Conservation (phyloP, 2,329 filamentous ascomycete species). For the Acrocalymma vagum region DNA sequence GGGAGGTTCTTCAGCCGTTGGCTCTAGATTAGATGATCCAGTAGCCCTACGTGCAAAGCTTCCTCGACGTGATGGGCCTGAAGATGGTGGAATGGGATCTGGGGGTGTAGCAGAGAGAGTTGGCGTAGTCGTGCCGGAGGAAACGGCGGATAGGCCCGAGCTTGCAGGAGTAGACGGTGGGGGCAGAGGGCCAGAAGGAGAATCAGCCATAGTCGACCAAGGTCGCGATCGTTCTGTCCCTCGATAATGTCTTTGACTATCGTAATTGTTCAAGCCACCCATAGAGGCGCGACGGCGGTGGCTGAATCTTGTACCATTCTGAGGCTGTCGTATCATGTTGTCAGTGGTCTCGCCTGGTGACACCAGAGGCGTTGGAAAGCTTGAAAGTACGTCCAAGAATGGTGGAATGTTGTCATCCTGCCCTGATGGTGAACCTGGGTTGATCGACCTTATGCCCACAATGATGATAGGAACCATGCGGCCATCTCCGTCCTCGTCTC, state of each 20-base stretch:
- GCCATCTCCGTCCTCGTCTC: constrained; percentile 55
- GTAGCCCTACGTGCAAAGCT: constrained; percentile 49
- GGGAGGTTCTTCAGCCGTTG: constrained; percentile 52
- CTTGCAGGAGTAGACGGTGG: constrained; percentile 72
- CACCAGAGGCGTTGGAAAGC: constrained; percentile 54
- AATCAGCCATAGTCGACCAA: constrained; percentile 60
- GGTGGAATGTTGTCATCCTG: constrained; percentile 56
- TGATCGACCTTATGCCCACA: constrained; percentile 73
- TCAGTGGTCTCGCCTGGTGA: constrained; percentile 59
- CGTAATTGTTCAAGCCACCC: constrained; percentile 62
- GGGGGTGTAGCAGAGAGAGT: constrained; percentile 39
- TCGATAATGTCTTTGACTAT: constrained; percentile 62
- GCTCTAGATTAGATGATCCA: constrained; percentile 52
- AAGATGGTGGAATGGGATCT: constrained; percentile 44
- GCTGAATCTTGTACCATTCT: constrained; percentile 63
- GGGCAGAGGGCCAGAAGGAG: constrained; percentile 65
- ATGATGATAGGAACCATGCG: constrained; percentile 75
- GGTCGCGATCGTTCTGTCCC: constrained; percentile 53
- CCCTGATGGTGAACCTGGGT: constrained; percentile 57
- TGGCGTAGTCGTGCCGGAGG: constrained; percentile 59
- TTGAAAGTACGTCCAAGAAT: constrained; percentile 61
- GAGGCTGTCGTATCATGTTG: constrained; percentile 61
- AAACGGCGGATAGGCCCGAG: constrained; percentile 62
- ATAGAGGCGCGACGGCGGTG: constrained; percentile 63
- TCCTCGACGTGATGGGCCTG: constrained; percentile 47